Percentiles rank a stretch among this genome's conserved stretches.
These are phyloP conservation scores for Clitopilus hobsonii DNA, from an alignment of 768 basidiomycete genomes.

Conservation along the genomic window DNA sequence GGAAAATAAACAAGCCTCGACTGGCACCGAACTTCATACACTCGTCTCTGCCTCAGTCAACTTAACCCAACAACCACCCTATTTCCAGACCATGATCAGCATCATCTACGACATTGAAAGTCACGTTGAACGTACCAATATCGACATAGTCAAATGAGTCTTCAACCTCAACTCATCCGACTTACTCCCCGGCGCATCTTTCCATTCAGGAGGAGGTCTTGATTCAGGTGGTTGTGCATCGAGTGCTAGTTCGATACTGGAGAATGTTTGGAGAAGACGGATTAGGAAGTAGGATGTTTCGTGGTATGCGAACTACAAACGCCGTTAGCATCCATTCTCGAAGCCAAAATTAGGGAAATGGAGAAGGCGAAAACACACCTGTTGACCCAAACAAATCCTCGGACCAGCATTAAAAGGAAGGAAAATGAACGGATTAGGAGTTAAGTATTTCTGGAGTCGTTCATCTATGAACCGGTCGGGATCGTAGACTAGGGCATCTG, in stretches of 20 bases:
- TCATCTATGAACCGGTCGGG: slow-evolving; percentile 64
- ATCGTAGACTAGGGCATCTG: slow-evolving; percentile 61
- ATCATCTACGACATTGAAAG: neutral
- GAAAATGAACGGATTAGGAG: slow-evolving; percentile 64
- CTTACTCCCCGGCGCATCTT: slow-evolving; percentile 24
- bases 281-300: slow-evolving; percentile 54
- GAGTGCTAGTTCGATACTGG: slow-evolving; percentile 32
- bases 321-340: no score
- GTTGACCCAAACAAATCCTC: slow-evolving; percentile 54
- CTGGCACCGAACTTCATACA: no score
- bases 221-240: slow-evolving; percentile 35
- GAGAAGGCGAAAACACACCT: no score
- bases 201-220: slow-evolving; percentile 40
- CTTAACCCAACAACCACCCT: slow-evolving; percentile 28
- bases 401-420: slow-evolving; percentile 67
- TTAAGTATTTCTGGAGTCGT: slow-evolving; percentile 48
- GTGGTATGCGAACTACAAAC: slow-evolving; percentile 42
- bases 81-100: neutral
- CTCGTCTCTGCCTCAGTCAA: slow-evolving; percentile 17
- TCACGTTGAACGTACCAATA: slow-evolving; percentile 15
- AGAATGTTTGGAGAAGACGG: slow-evolving; percentile 46
- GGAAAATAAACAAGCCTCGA: no score
- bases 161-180: slow-evolving; percentile 31
- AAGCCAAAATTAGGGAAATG: no score
- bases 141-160: slow-evolving; percentile 41